Conservation (phyloP, 306 rosid genomes). For the Quercus bicolor region DNA sequence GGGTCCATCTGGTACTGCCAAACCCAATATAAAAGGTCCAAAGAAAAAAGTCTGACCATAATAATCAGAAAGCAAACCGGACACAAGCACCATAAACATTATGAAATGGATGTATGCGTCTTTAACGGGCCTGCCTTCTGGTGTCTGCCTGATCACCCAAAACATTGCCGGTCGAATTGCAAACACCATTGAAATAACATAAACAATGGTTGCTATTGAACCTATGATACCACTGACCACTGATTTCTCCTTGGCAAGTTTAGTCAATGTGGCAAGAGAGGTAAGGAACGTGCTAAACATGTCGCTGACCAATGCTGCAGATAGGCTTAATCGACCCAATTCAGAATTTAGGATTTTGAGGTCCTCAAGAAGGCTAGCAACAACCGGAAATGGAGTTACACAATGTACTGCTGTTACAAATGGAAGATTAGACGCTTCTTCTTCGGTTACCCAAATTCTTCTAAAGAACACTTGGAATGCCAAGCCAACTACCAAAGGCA, state of each 20-base stretch:
- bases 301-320: constrained; percentile 47
- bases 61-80: constrained; percentile 10
- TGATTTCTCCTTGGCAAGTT: rapidly evolving
- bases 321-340: constrained; percentile 39
- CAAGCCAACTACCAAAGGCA: background rate
- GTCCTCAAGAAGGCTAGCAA: constrained; percentile 27
- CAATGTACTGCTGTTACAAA: constrained; percentile 14
- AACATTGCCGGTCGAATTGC: constrained; percentile 40
- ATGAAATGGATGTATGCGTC: constrained; percentile 18
- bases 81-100: constrained; percentile 21
- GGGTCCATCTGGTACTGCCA: constrained; percentile 64
- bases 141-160: constrained; percentile 46
- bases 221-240: background rate
- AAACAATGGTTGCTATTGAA: background rate
- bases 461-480: background rate
- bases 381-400: constrained; percentile 32
- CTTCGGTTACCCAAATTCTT: background rate
- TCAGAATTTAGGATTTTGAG: constrained; percentile 47
- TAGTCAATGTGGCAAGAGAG: background rate
- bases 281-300: background rate
- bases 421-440: background rate
- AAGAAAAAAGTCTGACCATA: constrained; percentile 25
- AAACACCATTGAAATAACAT: background rate
- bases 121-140: constrained; percentile 50
- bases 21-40: constrained; percentile 58